Evolutionary conservation across 805 yeast species (phyloP).

Genomic region (Alloascoidea africana): DNA sequence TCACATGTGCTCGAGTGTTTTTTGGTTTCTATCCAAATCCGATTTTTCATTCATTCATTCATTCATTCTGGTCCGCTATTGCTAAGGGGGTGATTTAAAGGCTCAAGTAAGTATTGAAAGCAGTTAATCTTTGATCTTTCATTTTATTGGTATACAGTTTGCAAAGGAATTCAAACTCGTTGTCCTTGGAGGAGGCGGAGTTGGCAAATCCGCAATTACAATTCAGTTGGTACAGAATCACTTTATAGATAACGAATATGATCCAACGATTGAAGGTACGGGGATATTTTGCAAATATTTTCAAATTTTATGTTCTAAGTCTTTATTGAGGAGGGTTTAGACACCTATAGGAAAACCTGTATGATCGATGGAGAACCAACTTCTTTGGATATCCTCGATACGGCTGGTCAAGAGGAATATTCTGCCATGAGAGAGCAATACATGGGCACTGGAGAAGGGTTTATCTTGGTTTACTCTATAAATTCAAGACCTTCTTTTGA

Average conservation of each 20-base stretch:
- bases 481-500: slow-evolving; percentile 55
- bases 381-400: slow-evolving; percentile 60
- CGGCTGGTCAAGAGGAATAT: slow-evolving; percentile 78
- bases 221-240: slow-evolving; percentile 62
- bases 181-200: slow-evolving; percentile 94
- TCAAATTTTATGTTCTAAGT: not conserved
- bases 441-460: slow-evolving; percentile 58
- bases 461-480: slow-evolving; percentile 55
- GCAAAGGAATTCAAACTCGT: slow-evolving; percentile 75
- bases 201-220: slow-evolving; percentile 52
- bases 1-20: too few species aligned
- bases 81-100: too few species aligned
- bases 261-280: slow-evolving; percentile 52
- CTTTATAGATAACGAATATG: slow-evolving; percentile 61
- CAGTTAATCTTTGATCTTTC: too few species aligned
- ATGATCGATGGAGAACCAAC: slow-evolving; percentile 45
- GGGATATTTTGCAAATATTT: slow-evolving; percentile 40
- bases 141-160: too few species aligned
- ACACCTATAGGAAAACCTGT: slow-evolving; percentile 79
- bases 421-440: slow-evolving; percentile 55
- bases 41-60: too few species aligned
- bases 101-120: too few species aligned
- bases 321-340: slow-evolving; percentile 18
- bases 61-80: too few species aligned
- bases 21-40: too few species aligned